phyloP scores from a whole-genome alignment of 371 early-diverging fungal genomes.

The Encephalitozoon hellem region DNA sequence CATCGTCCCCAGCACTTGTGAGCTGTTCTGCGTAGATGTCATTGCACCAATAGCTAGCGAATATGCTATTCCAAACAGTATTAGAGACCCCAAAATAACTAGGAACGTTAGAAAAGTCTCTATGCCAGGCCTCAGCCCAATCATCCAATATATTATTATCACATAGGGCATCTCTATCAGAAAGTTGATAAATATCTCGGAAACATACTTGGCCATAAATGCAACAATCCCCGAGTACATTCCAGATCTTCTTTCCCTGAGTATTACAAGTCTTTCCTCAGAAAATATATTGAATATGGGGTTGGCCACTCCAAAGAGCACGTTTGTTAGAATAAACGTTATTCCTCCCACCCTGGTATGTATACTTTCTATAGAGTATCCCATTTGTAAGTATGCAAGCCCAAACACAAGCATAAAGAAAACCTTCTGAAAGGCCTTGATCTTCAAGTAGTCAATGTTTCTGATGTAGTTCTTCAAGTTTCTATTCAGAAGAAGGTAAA shows the following conservation, averaged over 20 bases:
- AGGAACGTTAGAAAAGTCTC: slow-evolving; percentile 58
- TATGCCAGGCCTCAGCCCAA: slow-evolving; percentile 54
- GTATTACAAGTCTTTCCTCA: slow-evolving; percentile 60
- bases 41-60: slow-evolving; percentile 61
- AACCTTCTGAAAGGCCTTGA: slow-evolving; percentile 56
- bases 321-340: slow-evolving; percentile 62
- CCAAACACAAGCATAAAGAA: slow-evolving; percentile 44
- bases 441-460: slow-evolving; percentile 52
- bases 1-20: slow-evolving; percentile 62
- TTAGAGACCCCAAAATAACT: slow-evolving; percentile 48
- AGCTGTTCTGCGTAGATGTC: slow-evolving; percentile 57
- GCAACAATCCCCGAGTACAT: slow-evolving; percentile 61
- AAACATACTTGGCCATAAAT: slow-evolving; percentile 62
- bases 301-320: slow-evolving; percentile 61
- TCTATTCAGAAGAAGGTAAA: slow-evolving; percentile 52
- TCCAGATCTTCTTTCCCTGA: slow-evolving; percentile 62
- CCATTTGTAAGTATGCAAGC: slow-evolving; percentile 27
- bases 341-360: slow-evolving; percentile 62
- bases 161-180: slow-evolving; percentile 49
- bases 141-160: slow-evolving; percentile 59
- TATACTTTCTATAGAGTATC: slow-evolving; percentile 53
- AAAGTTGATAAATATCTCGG: slow-evolving; percentile 52
- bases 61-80: slow-evolving; percentile 49
- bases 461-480: slow-evolving; percentile 59
- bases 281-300: slow-evolving; percentile 61